These are phyloP conservation scores for Acanthamoeba lenticulata DNA, from an alignment of 208 protist genomes.

Conservation along the genomic window DNA sequence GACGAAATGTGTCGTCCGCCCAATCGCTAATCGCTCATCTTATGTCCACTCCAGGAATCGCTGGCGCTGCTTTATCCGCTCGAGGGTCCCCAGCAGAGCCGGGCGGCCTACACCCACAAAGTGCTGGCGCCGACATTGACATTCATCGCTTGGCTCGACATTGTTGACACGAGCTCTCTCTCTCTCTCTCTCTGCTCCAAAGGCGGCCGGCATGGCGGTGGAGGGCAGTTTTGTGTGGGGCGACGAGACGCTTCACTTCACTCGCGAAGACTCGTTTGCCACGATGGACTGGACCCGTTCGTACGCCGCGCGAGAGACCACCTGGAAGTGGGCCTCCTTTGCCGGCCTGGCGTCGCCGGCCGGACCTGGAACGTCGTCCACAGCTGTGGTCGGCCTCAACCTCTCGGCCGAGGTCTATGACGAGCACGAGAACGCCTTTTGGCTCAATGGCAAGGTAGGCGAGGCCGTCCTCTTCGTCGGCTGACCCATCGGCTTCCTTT, in stretches of 20 bases:
- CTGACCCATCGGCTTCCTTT: neutral
- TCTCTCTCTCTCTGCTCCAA: neutral
- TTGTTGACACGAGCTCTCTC: neutral
- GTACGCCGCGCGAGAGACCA: neutral
- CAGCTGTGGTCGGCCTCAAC: constrained; percentile 23
- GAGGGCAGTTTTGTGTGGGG: constrained; percentile 1
- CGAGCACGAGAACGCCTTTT: neutral
- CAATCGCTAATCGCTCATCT: neutral
- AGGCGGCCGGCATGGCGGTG: constrained; percentile 24
- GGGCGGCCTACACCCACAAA: constrained; percentile 37
- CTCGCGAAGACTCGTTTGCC: neutral
- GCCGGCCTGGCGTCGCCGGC: neutral
- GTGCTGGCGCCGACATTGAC: neutral
- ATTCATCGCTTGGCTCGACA: neutral
- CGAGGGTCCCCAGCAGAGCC: neutral
- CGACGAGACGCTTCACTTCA: neutral
- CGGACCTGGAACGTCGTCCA: neutral
- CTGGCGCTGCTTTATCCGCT: constrained; percentile 33
- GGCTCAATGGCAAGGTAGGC: constrained; percentile 1
- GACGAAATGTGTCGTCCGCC: neutral
- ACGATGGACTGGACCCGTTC: constrained; percentile 56
- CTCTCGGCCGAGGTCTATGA: constrained; percentile 29
- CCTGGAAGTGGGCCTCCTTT: constrained; percentile 36
- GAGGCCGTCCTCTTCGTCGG: neutral
- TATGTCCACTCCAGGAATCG: neutral